Conservation (phyloP, 345 rosid species). For the Anastatica hierochuntica region DNA sequence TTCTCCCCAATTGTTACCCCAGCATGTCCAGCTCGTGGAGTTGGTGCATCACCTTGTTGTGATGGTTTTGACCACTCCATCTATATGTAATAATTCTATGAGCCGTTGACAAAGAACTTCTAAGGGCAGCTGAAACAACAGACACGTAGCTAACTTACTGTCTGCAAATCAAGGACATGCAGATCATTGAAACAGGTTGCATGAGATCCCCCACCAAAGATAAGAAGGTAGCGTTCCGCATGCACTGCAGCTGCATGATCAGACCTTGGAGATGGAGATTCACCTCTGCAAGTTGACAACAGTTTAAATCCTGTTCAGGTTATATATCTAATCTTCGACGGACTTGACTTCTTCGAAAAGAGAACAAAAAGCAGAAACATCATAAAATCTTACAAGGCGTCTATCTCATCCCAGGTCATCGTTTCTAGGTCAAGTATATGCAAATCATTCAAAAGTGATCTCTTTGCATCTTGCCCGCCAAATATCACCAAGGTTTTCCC, state of each 20-base stretch:
- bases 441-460: slow-evolving; percentile 85
- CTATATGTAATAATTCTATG: slow-evolving; percentile 30
- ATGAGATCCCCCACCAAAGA: slow-evolving; percentile 97
- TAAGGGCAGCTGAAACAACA: slow-evolving; percentile 7
- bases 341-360: neutral
- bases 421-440: slow-evolving; percentile 95
- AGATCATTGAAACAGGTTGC: slow-evolving; percentile 87
- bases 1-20: slow-evolving; percentile 95
- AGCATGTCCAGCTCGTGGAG: slow-evolving; percentile 96
- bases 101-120: slow-evolving; percentile 8
- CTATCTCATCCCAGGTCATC: slow-evolving; percentile 99
- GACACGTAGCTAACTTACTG: slow-evolving; percentile 53
- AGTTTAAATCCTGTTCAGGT: slow-evolving; percentile 8
- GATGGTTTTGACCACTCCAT: slow-evolving; percentile 98
- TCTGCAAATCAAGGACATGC: slow-evolving; percentile 93
- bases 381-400: slow-evolving; percentile 61
- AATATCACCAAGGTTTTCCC: slow-evolving; percentile 84
- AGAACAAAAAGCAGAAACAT: neutral
- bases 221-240: slow-evolving; percentile 90
- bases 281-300: slow-evolving; percentile 52
- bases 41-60: slow-evolving; percentile 86
- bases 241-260: slow-evolving; percentile 98
- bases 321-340: neutral
- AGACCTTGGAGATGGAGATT: slow-evolving; percentile 94
- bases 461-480: slow-evolving; percentile 96